Evolutionary conservation across 1,284 basidiomycete species (phyloP).

Genomic region (Cryptococcus neoformans): DNA sequence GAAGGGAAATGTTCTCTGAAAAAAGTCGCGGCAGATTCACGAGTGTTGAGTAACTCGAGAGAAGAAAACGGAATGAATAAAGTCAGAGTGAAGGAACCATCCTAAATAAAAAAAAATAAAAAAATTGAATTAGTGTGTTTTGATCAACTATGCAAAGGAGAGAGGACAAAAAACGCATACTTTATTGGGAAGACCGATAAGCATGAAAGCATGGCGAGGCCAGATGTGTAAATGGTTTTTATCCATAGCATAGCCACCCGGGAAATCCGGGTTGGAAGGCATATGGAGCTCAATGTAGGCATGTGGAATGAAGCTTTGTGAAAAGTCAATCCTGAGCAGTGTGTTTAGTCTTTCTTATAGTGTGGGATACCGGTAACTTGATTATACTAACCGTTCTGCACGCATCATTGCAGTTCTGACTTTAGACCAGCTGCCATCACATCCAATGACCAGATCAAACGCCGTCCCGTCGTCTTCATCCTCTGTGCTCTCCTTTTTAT

Average conservation of each 20-base stretch:
- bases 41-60: slow-evolving; percentile 64
- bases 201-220: slow-evolving; percentile 98
- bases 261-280: slow-evolving; percentile 65
- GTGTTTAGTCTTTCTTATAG: background rate
- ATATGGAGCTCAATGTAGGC: slow-evolving; percentile 96
- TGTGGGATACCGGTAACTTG: too few species aligned
- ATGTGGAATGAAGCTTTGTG: slow-evolving; percentile 90
- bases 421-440: slow-evolving; percentile 84
- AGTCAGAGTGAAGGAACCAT: slow-evolving; percentile 60
- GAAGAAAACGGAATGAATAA: slow-evolving; percentile 84
- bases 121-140: background rate
- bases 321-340: slow-evolving; percentile 82
- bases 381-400: slow-evolving; percentile 65
- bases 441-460: slow-evolving; percentile 84
- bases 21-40: slow-evolving; percentile 66
- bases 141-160: background rate
- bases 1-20: slow-evolving; percentile 85
- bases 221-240: slow-evolving; percentile 97
- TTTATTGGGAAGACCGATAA: slow-evolving; percentile 96
- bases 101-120: slow-evolving; percentile 24
- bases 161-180: slow-evolving; percentile 51
- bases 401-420: slow-evolving; percentile 86
- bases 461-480: slow-evolving; percentile 50
- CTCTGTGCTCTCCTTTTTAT: slow-evolving; percentile 10
- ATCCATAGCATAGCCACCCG: slow-evolving; percentile 75